These are phyloP conservation scores for Sisymbrium irio DNA, from an alignment of 345 rosid genomes.

Conservation along the genomic window DNA sequence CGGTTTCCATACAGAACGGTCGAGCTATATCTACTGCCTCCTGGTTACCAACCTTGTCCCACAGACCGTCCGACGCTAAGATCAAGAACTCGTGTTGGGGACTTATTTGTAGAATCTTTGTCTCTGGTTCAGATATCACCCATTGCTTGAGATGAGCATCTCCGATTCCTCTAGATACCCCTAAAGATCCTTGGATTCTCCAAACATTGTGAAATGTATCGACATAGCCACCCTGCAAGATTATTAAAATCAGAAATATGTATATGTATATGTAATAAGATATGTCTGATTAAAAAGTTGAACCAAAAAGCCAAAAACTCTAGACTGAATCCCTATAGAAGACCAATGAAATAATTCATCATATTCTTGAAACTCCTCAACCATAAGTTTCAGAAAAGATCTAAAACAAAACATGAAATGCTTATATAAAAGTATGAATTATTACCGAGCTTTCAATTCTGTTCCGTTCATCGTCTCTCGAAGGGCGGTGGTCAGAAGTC, in stretches of 20 bases:
- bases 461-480: slow-evolving; percentile 64
- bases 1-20: slow-evolving; percentile 39
- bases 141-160: slow-evolving; percentile 66
- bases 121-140: slow-evolving; percentile 80
- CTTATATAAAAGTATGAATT: not conserved
- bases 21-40: slow-evolving; percentile 74
- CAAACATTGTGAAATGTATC: slow-evolving; percentile 58
- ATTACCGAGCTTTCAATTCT: slow-evolving; percentile 63
- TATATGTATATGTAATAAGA: no score
- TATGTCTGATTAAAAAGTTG: no score
- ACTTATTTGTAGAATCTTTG: slow-evolving; percentile 40
- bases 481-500: slow-evolving; percentile 81
- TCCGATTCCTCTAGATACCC: slow-evolving; percentile 86
- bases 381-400: not conserved
- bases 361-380: not conserved
- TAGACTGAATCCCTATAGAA: not conserved
- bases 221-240: slow-evolving; percentile 74
- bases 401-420: not conserved
- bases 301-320: not conserved
- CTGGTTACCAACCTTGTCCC: slow-evolving; percentile 85
- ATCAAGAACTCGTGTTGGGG: slow-evolving; percentile 70
- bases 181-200: slow-evolving; percentile 82
- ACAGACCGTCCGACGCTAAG: slow-evolving; percentile 86
- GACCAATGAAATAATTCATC: not conserved
- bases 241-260: not conserved